Evolutionary conservation across 2,329 filamentous ascomycete species (phyloP).

Genomic region (Ophioceras dolichostomum): DNA sequence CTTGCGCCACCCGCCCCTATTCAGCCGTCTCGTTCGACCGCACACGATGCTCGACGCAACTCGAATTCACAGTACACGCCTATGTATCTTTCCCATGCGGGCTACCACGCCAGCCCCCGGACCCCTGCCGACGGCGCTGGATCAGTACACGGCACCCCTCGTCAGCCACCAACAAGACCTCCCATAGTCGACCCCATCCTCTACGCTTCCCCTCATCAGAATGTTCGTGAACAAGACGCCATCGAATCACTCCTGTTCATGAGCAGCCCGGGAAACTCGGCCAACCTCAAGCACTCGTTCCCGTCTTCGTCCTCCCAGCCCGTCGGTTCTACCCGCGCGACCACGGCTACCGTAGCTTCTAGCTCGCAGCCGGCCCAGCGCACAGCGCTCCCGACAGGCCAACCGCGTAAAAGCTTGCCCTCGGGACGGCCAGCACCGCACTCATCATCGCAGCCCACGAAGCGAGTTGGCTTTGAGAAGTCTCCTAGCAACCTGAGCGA

Average conservation of each 20-base stretch:
- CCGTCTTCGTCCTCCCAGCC: conserved; percentile 26
- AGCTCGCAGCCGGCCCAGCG: conserved; percentile 14
- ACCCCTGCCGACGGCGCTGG: conserved; percentile 26
- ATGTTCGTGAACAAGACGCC: conserved; percentile 65
- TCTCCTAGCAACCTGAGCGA: conserved; percentile 27
- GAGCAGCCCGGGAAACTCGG: conserved; percentile 65
- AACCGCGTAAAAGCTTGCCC: conserved; percentile 39
- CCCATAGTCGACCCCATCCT: conserved; percentile 39
- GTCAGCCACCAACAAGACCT: conserved; percentile 16
- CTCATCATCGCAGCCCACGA: conserved; percentile 23
- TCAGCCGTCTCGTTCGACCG: conserved; percentile 31
- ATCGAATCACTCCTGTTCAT: conserved; percentile 72
- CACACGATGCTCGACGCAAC: conserved; percentile 33
- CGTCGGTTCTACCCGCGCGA: conserved; percentile 20
- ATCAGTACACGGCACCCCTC: conserved; percentile 24
- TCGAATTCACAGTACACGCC: conserved; percentile 37
- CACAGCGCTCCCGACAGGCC: conserved; percentile 32
- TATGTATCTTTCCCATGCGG: conserved; percentile 34
- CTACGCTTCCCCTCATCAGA: conserved; percentile 58
- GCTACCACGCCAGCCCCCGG: conserved; percentile 21
- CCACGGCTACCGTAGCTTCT: conserved; percentile 6
- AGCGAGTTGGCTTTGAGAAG: conserved; percentile 35
- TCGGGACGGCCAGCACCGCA: conserved; percentile 27
- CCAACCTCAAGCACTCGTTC: conserved; percentile 45
- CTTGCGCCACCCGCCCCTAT: conserved; percentile 44